phyloP scores from a whole-genome alignment of 164 flowering plant genomes.

The Annona cherimola region DNA sequence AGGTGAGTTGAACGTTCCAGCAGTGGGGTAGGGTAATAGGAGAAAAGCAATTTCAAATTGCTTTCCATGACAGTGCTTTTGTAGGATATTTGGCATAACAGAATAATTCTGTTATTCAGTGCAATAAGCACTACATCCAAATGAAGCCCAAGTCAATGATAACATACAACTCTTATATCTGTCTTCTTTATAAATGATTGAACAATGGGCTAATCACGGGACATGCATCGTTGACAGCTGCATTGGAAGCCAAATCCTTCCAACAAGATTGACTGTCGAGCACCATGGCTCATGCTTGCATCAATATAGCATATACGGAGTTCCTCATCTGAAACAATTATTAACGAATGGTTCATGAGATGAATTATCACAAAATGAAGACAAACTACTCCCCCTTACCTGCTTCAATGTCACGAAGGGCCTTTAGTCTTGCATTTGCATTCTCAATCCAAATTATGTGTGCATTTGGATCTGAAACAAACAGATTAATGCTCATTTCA shows the following conservation, averaged over 20 bases:
- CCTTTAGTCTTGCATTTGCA: constrained; percentile 66
- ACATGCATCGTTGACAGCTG: constrained; percentile 49
- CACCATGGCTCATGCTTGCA: constrained; percentile 67
- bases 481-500: neutral
- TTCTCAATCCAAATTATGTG: constrained; percentile 85
- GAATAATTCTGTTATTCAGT: too few relatives aligned
- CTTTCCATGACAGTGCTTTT: too few relatives aligned
- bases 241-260: constrained; percentile 75
- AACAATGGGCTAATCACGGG: constrained; percentile 39
- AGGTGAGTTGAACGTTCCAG: too few relatives aligned
- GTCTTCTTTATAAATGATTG: neutral
- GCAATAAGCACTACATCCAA: too few relatives aligned
- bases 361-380: neutral
- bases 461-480: constrained; percentile 70
- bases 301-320: constrained; percentile 87
- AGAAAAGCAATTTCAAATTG: too few relatives aligned
- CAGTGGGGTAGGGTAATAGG: too few relatives aligned
- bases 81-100: too few relatives aligned
- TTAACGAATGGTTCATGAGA: neutral
- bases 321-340: constrained; percentile 64
- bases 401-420: constrained; percentile 77
- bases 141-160: too few relatives aligned
- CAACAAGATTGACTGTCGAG: constrained; percentile 50
- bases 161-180: too few relatives aligned
- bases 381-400: constrained; percentile 31